These are phyloP conservation scores for Boechera retrofracta DNA, from an alignment of 345 rosid species.

Conservation along the genomic window DNA sequence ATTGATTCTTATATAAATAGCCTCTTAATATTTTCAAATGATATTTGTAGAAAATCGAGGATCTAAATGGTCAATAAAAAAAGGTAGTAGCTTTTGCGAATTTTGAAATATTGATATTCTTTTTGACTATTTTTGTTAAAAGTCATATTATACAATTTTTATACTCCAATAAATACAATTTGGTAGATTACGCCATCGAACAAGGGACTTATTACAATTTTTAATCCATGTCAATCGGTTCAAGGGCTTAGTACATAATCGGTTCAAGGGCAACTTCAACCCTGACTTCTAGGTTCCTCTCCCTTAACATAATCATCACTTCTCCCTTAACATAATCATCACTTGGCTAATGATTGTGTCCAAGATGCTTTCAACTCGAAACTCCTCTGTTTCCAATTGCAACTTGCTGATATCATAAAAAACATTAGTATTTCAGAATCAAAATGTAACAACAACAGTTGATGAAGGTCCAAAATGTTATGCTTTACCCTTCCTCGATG, in stretches of 20 bases:
- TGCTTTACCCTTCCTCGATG: constrained; percentile 68
- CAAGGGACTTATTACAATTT: not conserved
- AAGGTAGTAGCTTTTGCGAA: too few species aligned
- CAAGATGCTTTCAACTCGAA: constrained; percentile 59
- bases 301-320: constrained; percentile 60
- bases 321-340: constrained; percentile 47
- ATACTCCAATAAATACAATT: not conserved
- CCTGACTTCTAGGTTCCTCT: constrained; percentile 60
- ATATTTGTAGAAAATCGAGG: too few species aligned
- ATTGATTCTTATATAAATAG: too few species aligned
- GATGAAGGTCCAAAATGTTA: constrained; percentile 27
- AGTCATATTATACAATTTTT: not conserved
- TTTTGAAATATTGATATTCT: too few species aligned
- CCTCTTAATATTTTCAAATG: too few species aligned
- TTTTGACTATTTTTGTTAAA: too few species aligned
- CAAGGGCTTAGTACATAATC: not conserved
- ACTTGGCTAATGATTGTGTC: constrained; percentile 83
- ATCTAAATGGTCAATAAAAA: too few species aligned
- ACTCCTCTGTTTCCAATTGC: constrained; percentile 66
- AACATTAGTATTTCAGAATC: not conserved
- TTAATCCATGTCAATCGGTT: not conserved
- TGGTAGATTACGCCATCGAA: not conserved
- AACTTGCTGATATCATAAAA: constrained; percentile 49
- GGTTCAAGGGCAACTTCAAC: constrained; percentile 50
- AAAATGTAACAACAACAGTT: not conserved